phyloP scores from a whole-genome alignment of 1,139 yeast genomes.

The Geotrichum candidum region DNA sequence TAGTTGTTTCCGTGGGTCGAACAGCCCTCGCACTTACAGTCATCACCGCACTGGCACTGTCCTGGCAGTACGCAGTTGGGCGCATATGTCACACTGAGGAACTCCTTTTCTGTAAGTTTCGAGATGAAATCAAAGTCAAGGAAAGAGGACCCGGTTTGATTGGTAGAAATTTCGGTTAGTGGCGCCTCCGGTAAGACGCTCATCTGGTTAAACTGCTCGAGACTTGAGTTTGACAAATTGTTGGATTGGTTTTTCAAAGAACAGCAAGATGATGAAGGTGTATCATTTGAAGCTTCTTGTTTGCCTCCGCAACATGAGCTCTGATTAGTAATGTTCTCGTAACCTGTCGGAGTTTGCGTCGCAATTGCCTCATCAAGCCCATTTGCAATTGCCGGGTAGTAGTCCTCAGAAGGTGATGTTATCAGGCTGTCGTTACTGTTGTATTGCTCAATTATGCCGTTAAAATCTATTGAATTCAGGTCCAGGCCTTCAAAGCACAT shows the following conservation, averaged over 20 bases:
- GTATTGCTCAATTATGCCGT: slow-evolving; percentile 2
- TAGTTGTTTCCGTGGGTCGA: slow-evolving; percentile 28
- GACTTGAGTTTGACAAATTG: not conserved
- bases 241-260: not conserved
- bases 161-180: not conserved
- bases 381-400: slow-evolving; percentile 14
- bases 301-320: not conserved
- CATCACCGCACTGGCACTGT: slow-evolving; percentile 37
- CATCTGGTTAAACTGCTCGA: not conserved
- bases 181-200: not conserved
- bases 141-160: not conserved
- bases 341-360: not conserved
- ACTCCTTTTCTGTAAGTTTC: not conserved
- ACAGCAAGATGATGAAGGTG: not conserved
- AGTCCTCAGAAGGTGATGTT: slow-evolving; percentile 10
- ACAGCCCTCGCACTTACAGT: slow-evolving; percentile 36
- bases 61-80: slow-evolving; percentile 38
- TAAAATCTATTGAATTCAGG: slow-evolving; percentile 13
- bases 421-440: not conserved
- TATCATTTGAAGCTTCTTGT: not conserved
- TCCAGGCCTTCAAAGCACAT: slow-evolving; percentile 30
- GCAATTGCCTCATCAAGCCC: not conserved
- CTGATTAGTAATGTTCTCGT: not conserved
- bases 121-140: slow-evolving; percentile 9
- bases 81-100: slow-evolving; percentile 30